A percentile compares a stretch with the other conserved stretches of the same genome.
Conservation (phyloP, 257 asterid species). For the Avicennia marina region DNA sequence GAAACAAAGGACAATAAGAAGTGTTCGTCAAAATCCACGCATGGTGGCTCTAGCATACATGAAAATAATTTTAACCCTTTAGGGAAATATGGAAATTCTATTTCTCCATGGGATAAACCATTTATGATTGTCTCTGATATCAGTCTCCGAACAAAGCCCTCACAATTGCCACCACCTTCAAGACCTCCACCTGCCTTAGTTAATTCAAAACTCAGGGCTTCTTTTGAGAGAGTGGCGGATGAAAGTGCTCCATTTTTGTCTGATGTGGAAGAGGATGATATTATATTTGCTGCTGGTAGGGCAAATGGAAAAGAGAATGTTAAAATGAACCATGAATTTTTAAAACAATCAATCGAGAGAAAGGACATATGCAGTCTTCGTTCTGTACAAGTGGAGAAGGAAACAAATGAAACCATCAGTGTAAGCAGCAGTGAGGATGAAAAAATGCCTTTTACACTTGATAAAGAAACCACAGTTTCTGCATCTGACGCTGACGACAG, state of each 20-base stretch:
- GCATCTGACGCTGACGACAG: conserved; percentile 29
- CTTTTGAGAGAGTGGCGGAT: conserved; percentile 37
- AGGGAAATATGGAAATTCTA: conserved; percentile 23
- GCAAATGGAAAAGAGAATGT: conserved; percentile 34
- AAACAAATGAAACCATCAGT: conserved; percentile 22
- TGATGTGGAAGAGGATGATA: conserved; percentile 55
- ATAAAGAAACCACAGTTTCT: conserved; percentile 18
- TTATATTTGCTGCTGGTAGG: conserved; percentile 30
- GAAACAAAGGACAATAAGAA: conserved; percentile 27
- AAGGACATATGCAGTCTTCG: conserved; percentile 23
- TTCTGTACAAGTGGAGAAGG: conserved; percentile 29
- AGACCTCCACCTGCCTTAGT: conserved; percentile 79
- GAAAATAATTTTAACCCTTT: conserved; percentile 25
- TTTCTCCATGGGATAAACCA: conserved; percentile 38
- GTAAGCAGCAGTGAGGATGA: conserved; percentile 27
- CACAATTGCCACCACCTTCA: conserved; percentile 84
- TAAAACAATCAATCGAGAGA: conserved; percentile 34
- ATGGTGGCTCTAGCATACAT: conserved; percentile 16
- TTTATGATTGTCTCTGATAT: conserved; percentile 65
- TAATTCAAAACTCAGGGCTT: conserved; percentile 32
- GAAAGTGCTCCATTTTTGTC: conserved; percentile 34
- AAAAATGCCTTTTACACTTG: conserved; percentile 19
- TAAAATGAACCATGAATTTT: conserved; percentile 29
- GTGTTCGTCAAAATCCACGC: conserved; percentile 25
- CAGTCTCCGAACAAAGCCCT: conserved; percentile 80